Base-by-base conservation (phyloP, 2,329 filamentous ascomycete species). In the Diaporthe destruens region DNA sequence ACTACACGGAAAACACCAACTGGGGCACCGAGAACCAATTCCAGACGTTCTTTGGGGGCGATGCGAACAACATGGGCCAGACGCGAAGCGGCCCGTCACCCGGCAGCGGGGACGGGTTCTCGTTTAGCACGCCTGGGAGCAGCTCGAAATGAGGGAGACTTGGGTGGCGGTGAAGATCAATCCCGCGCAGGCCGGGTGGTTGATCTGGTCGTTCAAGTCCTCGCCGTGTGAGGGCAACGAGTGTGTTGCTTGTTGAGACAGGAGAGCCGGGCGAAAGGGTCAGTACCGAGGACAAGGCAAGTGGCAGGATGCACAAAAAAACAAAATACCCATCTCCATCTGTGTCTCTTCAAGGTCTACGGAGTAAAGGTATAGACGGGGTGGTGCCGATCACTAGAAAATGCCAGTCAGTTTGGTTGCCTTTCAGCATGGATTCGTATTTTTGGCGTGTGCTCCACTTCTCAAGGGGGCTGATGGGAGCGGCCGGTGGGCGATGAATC, bases 11-110 rank as follows among this genome's bases (percentile, higher is more conserved):
- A 68, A 85, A 80, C n/a, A 84, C 86, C 18, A 85, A 84, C 54
- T 90, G 87, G 84, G 86, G 84, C 34, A 80, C 83, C 3, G 87
- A 89, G 42, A 85, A 87, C 71, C 83, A 84, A 20, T 87, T 89
- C 75, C 85, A 86, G 69, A 85, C 89, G 74, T 89, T 88, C 74
- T 80, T 75, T 85, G 84, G 77, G 29, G 54, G 57, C 32, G 47
- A 34, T n/a, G 47, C 55, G 44, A 69, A 16, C 39, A 69, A 68
- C n/a, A 39, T 44, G 49, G 18, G 36, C 36, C 54, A 36, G 36
- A 6, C 53, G 6, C 66, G 65, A n/a, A 42, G 59, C n/a, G 71
- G 66, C 7, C 73, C 73, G 6, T 74, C 73, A 1, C 71, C 73
- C 29, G 61, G 73, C 16, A 72, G 71, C 54, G 73, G 73, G 61